Conservation (phyloP, 225 moss, liverwort and hornwort genomes). For the Straminergon stramineum region DNA sequence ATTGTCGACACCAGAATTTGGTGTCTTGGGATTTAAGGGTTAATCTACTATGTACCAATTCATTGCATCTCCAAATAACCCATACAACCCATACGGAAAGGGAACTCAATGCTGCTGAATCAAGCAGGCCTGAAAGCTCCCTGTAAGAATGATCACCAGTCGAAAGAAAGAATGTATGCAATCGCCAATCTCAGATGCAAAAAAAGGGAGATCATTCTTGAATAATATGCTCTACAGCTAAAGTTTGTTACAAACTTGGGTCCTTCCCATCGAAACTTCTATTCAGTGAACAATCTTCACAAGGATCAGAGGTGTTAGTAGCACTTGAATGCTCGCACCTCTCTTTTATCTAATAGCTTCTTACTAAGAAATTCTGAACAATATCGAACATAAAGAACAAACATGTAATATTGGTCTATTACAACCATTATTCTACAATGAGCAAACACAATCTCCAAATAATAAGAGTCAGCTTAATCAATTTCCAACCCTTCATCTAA, state of each 20-base stretch:
- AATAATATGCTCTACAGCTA: background rate
- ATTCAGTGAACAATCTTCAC: background rate
- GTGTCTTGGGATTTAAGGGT: no score
- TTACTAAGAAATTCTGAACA: background rate
- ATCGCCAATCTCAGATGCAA: background rate
- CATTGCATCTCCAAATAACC: background rate
- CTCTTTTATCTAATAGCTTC: background rate
- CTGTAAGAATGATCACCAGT: background rate
- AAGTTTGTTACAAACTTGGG: background rate
- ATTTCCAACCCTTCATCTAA: background rate
- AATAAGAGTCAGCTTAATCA: background rate
- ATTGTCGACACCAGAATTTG: no score
- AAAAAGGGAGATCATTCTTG: background rate
- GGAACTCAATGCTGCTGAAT: background rate
- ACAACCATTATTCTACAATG: background rate
- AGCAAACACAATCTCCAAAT: background rate
- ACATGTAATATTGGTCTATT: background rate
- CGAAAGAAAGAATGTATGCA: no score
- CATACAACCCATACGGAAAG: background rate
- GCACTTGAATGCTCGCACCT: background rate
- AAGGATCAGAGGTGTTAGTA: background rate
- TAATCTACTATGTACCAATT: background rate
- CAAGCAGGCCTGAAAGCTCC: background rate
- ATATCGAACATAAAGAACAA: background rate
- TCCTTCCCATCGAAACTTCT: background rate